Evolutionary conservation across 2,329 filamentous ascomycete genomes (phyloP).

Genomic region (Phialophora chinensis): DNA sequence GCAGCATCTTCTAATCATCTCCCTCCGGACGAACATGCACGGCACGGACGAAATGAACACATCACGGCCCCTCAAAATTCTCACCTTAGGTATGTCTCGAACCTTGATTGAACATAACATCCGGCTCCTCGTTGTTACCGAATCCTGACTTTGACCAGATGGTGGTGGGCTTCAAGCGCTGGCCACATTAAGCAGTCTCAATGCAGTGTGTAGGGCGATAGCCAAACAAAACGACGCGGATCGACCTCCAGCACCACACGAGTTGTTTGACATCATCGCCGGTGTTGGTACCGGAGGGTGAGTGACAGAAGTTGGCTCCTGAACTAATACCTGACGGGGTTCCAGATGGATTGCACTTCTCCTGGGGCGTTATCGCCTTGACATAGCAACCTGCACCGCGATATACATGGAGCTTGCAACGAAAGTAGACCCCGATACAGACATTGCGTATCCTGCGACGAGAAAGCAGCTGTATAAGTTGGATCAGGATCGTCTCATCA

Average conservation of each 20-base stretch:
- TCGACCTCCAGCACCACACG: constrained; percentile 26
- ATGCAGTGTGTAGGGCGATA: constrained; percentile 31
- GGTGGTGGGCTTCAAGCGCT: constrained; percentile 35
- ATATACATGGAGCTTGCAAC: constrained; percentile 34
- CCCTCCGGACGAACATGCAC: background rate
- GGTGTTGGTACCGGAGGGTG: constrained; percentile 34
- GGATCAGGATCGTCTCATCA: constrained; percentile 25
- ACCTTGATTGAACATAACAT: background rate
- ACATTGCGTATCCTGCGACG: background rate
- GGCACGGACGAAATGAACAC: constrained; percentile 12
- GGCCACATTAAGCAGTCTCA: constrained; percentile 32
- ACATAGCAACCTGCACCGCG: constrained; percentile 29
- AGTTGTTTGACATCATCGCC: constrained; percentile 34
- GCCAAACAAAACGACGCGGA: constrained; percentile 28
- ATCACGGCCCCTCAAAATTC: constrained; percentile 30
- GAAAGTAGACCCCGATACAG: constrained; percentile 14
- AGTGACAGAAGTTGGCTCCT: constrained; percentile 2
- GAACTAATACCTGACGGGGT: background rate
- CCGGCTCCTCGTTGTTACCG: background rate
- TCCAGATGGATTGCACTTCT: constrained; percentile 32
- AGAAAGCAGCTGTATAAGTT: constrained; percentile 22
- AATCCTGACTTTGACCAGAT: constrained; percentile 17
- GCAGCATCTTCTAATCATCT: background rate
- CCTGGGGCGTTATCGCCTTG: constrained; percentile 33
- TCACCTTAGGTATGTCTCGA: constrained; percentile 30